Conservation (phyloP, 2,329 filamentous ascomycete species). For the Calonectria naviculata region DNA sequence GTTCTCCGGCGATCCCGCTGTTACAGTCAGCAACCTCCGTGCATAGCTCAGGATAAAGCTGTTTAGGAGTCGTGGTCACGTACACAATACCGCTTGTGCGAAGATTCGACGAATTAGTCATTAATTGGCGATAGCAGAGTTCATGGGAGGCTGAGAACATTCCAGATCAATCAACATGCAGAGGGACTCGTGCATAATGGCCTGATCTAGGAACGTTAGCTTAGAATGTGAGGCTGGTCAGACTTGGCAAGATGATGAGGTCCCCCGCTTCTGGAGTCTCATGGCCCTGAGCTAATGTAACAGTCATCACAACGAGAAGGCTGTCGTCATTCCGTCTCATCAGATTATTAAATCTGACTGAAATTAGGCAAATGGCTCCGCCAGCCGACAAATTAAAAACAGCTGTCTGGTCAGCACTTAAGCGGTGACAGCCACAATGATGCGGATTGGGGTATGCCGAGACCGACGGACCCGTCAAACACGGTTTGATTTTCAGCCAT, state of each 20-base stretch:
- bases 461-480: background rate
- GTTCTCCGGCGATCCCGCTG: background rate
- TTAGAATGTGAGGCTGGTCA: background rate
- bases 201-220: constrained; percentile 5
- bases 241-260: constrained; percentile 8
- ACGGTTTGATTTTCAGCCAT: constrained; percentile 9
- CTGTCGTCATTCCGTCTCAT: constrained; percentile 8
- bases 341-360: constrained; percentile 16
- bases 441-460: background rate
- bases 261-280: background rate
- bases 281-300: constrained; percentile 11
- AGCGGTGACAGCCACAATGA: constrained; percentile 2
- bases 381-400: background rate
- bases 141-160: background rate
- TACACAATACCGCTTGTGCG: background rate
- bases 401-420: constrained; percentile 11
- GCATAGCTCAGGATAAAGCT: background rate
- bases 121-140: background rate
- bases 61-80: background rate
- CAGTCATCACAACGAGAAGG: background rate
- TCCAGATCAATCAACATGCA: background rate
- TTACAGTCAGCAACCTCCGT: background rate
- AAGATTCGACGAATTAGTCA: background rate
- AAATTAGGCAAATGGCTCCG: background rate
- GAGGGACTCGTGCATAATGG: background rate